Conservation (phyloP, 2,329 filamentous ascomycete species). For the Neopestalotiopsis sp. region DNA sequence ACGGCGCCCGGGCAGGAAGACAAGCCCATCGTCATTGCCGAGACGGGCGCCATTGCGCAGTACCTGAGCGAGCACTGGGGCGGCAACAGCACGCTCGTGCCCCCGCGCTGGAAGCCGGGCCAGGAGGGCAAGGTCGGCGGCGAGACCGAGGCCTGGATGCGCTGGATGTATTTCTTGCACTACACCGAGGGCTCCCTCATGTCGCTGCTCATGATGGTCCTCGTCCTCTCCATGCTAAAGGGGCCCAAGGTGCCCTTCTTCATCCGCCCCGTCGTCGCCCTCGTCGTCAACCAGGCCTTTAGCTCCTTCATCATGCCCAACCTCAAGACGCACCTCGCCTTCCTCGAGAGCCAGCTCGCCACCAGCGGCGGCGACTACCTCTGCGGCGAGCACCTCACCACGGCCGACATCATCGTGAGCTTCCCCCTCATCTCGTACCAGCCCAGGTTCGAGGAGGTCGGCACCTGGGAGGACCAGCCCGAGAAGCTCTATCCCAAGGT, state of each 20-base stretch:
- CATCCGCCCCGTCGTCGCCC: slow-evolving; percentile 54
- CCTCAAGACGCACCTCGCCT: slow-evolving; percentile 49
- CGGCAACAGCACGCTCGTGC: slow-evolving; percentile 52
- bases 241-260: slow-evolving; percentile 55
- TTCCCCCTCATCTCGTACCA: slow-evolving; percentile 54
- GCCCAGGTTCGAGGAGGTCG: slow-evolving; percentile 44
- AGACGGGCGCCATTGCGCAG: slow-evolving; percentile 81
- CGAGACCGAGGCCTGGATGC: slow-evolving; percentile 65
- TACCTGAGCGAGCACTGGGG: slow-evolving; percentile 75
- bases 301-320: slow-evolving; percentile 52
- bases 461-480: slow-evolving; percentile 46
- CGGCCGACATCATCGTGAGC: slow-evolving; percentile 59
- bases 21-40: slow-evolving; percentile 70
- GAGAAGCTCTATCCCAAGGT: slow-evolving; percentile 47
- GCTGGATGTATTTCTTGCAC: slow-evolving; percentile 75
- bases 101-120: slow-evolving; percentile 60
- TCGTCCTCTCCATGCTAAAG: slow-evolving; percentile 42
- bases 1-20: slow-evolving; percentile 39
- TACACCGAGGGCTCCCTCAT: slow-evolving; percentile 84
- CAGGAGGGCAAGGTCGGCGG: slow-evolving; percentile 61
- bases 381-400: slow-evolving; percentile 53
- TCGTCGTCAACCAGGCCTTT: slow-evolving; percentile 50
- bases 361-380: slow-evolving; percentile 52
- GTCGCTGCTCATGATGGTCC: slow-evolving; percentile 29
- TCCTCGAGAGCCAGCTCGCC: slow-evolving; percentile 55